Conservation (phyloP, 345 rosid species). For the Acer campestre region DNA sequence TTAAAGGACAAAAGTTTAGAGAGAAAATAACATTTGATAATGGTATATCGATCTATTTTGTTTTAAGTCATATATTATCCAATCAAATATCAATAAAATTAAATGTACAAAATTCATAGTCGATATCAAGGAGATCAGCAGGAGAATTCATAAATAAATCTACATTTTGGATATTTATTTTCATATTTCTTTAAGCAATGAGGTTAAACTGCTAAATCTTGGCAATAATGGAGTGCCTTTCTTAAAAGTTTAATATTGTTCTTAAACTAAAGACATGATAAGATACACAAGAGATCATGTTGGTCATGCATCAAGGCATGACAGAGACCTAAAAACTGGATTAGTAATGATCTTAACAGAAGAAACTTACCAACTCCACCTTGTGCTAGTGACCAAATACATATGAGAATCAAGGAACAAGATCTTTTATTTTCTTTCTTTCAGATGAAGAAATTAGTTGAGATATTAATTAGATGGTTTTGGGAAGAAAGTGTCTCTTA, state of each 20-base stretch:
- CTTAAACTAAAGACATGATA: neutral
- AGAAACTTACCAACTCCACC: neutral
- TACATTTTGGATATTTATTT: neutral
- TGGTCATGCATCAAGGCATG: neutral
- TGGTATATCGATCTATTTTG: neutral
- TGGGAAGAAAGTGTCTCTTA: neutral
- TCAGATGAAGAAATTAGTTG: neutral
- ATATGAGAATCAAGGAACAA: conserved; percentile 2
- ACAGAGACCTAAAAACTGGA: neutral
- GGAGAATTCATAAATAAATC: neutral
- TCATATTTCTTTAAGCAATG: neutral
- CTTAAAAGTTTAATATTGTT: neutral
- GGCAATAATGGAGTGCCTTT: neutral
- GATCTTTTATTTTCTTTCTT: neutral
- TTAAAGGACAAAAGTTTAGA: neutral
- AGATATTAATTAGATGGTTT: neutral
- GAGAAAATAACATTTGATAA: neutral
- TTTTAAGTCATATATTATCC: neutral
- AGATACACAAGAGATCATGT: neutral
- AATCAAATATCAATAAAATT: neutral
- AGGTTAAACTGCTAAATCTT: neutral
- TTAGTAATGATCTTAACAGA: neutral
- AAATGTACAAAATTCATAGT: neutral
- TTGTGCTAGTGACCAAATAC: neutral
- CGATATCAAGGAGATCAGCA: neutral